Evolutionary conservation across 495 filamentous ascomycete species (phyloP), one percentile per base, ranked within the genome.

Genomic region (Trichocladium uniseriatum): DNA sequence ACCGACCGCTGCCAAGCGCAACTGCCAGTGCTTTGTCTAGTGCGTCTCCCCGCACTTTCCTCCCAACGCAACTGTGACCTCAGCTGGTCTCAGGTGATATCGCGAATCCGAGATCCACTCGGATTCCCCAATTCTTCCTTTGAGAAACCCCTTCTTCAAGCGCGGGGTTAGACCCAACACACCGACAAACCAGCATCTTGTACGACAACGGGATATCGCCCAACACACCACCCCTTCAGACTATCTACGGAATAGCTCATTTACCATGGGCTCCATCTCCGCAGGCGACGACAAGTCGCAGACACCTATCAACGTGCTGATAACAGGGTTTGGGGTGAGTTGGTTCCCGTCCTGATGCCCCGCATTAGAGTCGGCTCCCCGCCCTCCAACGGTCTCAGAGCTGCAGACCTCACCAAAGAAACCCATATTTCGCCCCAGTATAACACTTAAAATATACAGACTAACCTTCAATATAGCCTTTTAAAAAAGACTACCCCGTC

Each of bases 321-420:
- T 89, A 49, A 87, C 84, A 14, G 84, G 84, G 27, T 89, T 87
- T 55, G 80, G 75, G 35, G 84, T 87, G 72, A 62, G 80, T 70
- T 35, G 51, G 29, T 22, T 34, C 32, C 22, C 22, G 24, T 8
- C 24, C 4, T 8, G 24, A 3, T 21, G 13, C 31, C 28, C 19
- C 43, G 9, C 45, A 39, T 49, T 24, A 13, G 15, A 19, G 6
- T 1, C 18, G 11, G 6, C 38, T 7, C 2, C 31, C 14, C 22
- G 3, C 29, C 18, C 11, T 8, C 10, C 43, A 10, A 19, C 13
- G 9, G 13, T n/a, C 16, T n/a, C 19, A 0, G 24, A 3, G 3
- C n/a, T 21, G 10, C 41, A 4, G 9, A 5, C 8, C 31, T 16
- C 28, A 18, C 5, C 36, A 7, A 39, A 19, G 10, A 38, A n/a